Evolutionary conservation across 169 alveolate genomes (phyloP), one percentile per base, ranked within the genome.

Genomic region (Plasmodium gaboni): DNA sequence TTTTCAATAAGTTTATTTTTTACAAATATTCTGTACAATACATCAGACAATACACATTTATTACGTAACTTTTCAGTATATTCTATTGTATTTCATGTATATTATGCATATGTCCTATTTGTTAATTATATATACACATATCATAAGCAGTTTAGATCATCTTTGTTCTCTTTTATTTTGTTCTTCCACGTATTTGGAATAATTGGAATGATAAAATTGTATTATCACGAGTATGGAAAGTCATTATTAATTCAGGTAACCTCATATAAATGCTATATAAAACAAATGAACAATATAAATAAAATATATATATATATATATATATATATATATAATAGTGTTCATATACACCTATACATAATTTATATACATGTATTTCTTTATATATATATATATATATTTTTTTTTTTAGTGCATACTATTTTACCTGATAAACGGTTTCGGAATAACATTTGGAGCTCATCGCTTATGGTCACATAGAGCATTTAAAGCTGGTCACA

Each of bases 381-480:
- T 32, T 32, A 32, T 32, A 32, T 32, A 32, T 32, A 32, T 28
- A 28, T 28, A 28, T 28, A 28, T 28, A 69, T 19, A 12, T 44
- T 8, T 53, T 12, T 61, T 53, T 50, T 17, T 72, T 12, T 68
- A 92, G 95, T 89, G 90, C 57, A 71, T 80, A 65, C 61, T 53
- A 17, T 67, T 94, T 72, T 94, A 93, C 78, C 63, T 91, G 42
- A 89, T 93, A 28, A 89, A 94, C 17, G 98, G 98, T 1, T 73
- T 96, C 46, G 98, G 98, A 53, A 96, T 96, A 85, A 96, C 98
- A 24, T 95, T 95, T 38, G 98, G 98, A 9, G 95, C 98, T 17
- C 98, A 96, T 53, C 95, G 98, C 15, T 74, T 96, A 67, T 96
- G 98, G 98, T 89, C 98, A 44, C 98, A 96, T 76, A 92, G 96